phyloP scores from a whole-genome alignment of 441 rosid species.

The Jatropha podagrica region DNA sequence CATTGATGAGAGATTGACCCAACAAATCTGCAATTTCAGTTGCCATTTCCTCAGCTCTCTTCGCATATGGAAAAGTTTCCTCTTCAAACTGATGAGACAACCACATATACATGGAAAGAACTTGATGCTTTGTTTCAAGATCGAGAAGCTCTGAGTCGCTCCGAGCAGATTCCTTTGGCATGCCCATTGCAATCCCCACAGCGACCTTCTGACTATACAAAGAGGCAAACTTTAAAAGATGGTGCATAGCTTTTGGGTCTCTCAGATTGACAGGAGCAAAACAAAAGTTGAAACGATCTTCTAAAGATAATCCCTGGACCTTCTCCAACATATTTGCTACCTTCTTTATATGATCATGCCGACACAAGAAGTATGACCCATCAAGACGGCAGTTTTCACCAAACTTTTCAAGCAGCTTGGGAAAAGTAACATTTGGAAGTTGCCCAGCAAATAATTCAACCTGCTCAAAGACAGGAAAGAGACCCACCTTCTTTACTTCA shows the following conservation, averaged over 20 bases:
- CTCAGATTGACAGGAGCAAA: slow-evolving; percentile 94
- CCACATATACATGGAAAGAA: slow-evolving; percentile 92
- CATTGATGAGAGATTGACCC: slow-evolving; percentile 72
- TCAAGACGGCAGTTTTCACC: slow-evolving; percentile 80
- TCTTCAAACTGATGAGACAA: slow-evolving; percentile 78
- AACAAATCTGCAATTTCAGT: slow-evolving; percentile 68
- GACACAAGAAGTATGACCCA: slow-evolving; percentile 82
- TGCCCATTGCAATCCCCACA: slow-evolving; percentile 83
- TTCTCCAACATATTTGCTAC: slow-evolving; percentile 96
- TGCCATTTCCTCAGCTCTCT: slow-evolving; percentile 88
- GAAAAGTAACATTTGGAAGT: slow-evolving; percentile 53
- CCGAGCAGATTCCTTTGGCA: slow-evolving; percentile 84
- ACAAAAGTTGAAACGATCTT: slow-evolving; percentile 92
- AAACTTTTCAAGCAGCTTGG: slow-evolving; percentile 78
- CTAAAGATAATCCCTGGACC: slow-evolving; percentile 65
- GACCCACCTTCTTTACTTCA: slow-evolving; percentile 74
- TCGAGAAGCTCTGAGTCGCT: slow-evolving; percentile 79
- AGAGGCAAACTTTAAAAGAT: slow-evolving; percentile 75
- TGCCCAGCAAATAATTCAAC: slow-evolving; percentile 86
- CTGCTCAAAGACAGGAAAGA: slow-evolving; percentile 94
- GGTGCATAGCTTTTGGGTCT: slow-evolving; percentile 92
- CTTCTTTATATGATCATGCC: slow-evolving; percentile 82
- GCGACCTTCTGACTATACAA: slow-evolving; percentile 63
- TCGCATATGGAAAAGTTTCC: slow-evolving; percentile 69
- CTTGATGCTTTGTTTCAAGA: slow-evolving; percentile 86